A percentile compares a stretch with the other conserved stretches of the same genome.
Evolutionary conservation across 2,329 filamentous ascomycete genomes (phyloP).

Genomic region (Penicillium sp.): DNA sequence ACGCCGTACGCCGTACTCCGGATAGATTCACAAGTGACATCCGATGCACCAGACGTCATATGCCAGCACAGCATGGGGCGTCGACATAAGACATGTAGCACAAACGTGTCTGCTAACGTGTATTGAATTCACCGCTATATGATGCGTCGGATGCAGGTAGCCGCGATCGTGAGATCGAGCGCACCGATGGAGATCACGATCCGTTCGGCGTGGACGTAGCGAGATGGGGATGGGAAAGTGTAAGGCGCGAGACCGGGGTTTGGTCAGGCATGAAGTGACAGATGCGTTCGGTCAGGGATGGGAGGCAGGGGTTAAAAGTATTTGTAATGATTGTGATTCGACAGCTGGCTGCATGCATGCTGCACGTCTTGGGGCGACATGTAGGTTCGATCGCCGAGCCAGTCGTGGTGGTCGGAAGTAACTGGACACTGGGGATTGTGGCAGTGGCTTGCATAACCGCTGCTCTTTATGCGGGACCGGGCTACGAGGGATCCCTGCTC

Average conservation of each 20-base stretch:
- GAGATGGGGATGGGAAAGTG: not conserved
- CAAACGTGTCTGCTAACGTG: not conserved
- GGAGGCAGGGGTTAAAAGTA: not conserved
- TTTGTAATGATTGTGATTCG: not conserved
- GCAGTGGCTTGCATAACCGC: conserved; percentile 11
- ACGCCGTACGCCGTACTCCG: not conserved
- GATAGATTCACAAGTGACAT: not conserved
- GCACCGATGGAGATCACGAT: not conserved
- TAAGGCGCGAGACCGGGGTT: not conserved
- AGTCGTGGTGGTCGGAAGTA: conserved; percentile 3
- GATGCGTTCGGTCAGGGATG: not conserved
- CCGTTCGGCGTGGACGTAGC: not conserved
- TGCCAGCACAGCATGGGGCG: not conserved
- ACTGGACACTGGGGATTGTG: not conserved
- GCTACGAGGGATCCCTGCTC: not conserved
- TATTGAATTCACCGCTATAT: conserved; percentile 33
- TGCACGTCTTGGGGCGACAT: conserved; percentile 5
- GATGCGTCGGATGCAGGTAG: conserved; percentile 25
- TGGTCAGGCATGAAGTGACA: not conserved
- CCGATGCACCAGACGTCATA: not conserved
- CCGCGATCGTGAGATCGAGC: not conserved
- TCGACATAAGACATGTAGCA: not conserved
- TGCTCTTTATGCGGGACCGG: not conserved
- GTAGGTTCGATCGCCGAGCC: not conserved
- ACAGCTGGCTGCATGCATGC: not conserved